Conservation (phyloP, 2,329 filamentous ascomycete genomes). For the Trichophyton verrucosum region DNA sequence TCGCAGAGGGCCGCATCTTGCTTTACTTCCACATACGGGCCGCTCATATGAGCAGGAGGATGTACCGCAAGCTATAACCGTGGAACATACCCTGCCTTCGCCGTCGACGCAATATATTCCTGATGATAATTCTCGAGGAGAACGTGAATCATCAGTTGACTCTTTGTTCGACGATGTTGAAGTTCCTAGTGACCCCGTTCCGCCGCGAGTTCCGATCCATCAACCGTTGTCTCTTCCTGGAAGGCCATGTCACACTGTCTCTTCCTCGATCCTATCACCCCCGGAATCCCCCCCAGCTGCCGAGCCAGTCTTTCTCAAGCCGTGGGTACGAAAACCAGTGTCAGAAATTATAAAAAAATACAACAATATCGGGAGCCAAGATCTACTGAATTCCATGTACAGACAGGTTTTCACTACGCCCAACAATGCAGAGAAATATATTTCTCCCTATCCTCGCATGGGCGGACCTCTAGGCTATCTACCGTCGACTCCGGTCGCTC, state of each 20-base stretch:
- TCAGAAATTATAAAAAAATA: not conserved
- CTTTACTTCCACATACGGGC: no score
- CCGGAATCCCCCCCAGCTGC: not conserved
- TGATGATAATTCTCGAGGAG: not conserved
- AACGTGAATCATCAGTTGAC: conserved; percentile 9
- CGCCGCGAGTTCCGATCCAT: not conserved
- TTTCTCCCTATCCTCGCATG: conserved; percentile 23
- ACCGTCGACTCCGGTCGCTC: conserved; percentile 21
- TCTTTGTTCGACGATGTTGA: conserved; percentile 7
- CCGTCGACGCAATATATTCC: not conserved
- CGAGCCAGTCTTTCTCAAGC: not conserved
- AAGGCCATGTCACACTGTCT: not conserved
- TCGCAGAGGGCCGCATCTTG: no score
- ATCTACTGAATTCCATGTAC: conserved; percentile 16
- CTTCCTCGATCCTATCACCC: not conserved
- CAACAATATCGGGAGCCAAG: conserved; percentile 7
- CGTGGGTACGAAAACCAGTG: not conserved
- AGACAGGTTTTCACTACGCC: conserved; percentile 18
- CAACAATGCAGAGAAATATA: conserved; percentile 15
- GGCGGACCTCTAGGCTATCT: conserved; percentile 20
- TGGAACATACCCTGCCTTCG: not conserved
- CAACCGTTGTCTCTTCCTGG: not conserved
- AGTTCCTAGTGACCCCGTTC: not conserved
- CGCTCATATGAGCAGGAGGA: no score
- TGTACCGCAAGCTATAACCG: no score